Conservation (phyloP, 2,329 filamentous ascomycete genomes). For the Septoria petroselini region DNA sequence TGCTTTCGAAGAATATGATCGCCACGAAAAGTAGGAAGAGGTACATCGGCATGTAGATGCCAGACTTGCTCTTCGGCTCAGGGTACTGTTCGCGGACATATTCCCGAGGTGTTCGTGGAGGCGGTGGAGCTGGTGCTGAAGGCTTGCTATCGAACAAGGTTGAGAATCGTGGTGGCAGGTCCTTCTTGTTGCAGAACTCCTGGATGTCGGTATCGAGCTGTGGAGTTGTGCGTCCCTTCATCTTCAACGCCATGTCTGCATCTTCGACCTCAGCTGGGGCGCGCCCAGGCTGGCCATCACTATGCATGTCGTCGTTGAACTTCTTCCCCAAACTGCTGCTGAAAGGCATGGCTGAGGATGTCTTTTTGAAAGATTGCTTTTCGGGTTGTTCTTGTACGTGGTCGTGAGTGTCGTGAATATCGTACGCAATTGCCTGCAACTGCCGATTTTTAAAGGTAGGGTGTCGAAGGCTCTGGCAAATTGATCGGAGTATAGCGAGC, state of each 20-base stretch:
- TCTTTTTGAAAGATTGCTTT: neutral
- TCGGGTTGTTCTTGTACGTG: neutral
- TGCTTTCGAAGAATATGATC: slow-evolving; percentile 38
- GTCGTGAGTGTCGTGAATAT: slow-evolving; percentile 21
- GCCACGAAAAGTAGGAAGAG: slow-evolving; percentile 36
- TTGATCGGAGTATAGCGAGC: slow-evolving; percentile 5
- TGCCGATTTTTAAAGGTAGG: slow-evolving; percentile 15
- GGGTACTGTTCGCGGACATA: slow-evolving; percentile 32
- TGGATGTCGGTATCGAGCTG: slow-evolving; percentile 21
- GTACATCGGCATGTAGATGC: slow-evolving; percentile 35
- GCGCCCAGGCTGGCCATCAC: slow-evolving; percentile 22
- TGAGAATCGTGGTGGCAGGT: slow-evolving; percentile 35
- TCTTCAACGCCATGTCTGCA: slow-evolving; percentile 20
- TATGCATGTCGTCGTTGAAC: slow-evolving; percentile 37
- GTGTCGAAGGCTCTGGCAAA: slow-evolving; percentile 13
- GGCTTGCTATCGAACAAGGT: slow-evolving; percentile 30
- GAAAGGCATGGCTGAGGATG: slow-evolving; percentile 29
- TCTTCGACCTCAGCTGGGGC: slow-evolving; percentile 24
- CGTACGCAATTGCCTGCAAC: slow-evolving; percentile 22
- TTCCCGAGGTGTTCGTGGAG: slow-evolving; percentile 21
- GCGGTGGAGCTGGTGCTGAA: slow-evolving; percentile 23
- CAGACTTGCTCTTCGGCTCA: slow-evolving; percentile 28
- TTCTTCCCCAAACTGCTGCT: slow-evolving; percentile 34
- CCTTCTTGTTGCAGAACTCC: slow-evolving; percentile 31
- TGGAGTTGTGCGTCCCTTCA: slow-evolving; percentile 13